Percentiles rank a stretch among this genome's conserved stretches.
phyloP scores from a whole-genome alignment of 257 asterid species.

The Nicotiana paniculata region DNA sequence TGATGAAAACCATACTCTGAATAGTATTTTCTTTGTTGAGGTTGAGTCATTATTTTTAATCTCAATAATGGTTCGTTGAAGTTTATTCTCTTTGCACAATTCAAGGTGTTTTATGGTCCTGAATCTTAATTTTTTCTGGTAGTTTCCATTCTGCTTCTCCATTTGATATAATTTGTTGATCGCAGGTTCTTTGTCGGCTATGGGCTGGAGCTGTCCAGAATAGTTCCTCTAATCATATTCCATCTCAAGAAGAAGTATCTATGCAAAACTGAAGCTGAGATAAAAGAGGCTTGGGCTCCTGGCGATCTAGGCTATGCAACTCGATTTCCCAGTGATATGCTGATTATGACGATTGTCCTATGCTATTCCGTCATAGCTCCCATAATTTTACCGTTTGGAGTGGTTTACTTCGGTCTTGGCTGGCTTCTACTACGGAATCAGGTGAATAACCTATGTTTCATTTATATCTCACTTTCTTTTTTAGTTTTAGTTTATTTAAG shows the following conservation, averaged over 20 bases:
- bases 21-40: too few relatives aligned
- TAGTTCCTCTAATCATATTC: conserved; percentile 67
- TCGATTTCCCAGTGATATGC: conserved; percentile 73
- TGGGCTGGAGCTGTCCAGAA: conserved; percentile 83
- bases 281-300: conserved; percentile 88
- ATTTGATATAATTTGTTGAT: conserved; percentile 7
- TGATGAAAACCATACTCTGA: too few relatives aligned
- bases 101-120: neutral
- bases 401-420: conserved; percentile 76
- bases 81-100: neutral
- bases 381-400: conserved; percentile 73
- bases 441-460: conserved; percentile 25
- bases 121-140: neutral
- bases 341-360: conserved; percentile 52
- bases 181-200: conserved; percentile 93
- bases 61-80: neutral
- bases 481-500: neutral
- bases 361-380: conserved; percentile 92
- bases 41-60: neutral
- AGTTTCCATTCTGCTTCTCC: neutral
- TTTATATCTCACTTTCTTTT: too few relatives aligned
- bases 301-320: conserved; percentile 76
- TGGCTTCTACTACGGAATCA: conserved; percentile 91
- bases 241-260: conserved; percentile 73
- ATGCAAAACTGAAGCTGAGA: conserved; percentile 78